A percentile compares a stretch with the other conserved stretches of the same genome.
phyloP scores from a whole-genome alignment of 352 stramenopile genomes.

The Blastocystis sp. region DNA sequence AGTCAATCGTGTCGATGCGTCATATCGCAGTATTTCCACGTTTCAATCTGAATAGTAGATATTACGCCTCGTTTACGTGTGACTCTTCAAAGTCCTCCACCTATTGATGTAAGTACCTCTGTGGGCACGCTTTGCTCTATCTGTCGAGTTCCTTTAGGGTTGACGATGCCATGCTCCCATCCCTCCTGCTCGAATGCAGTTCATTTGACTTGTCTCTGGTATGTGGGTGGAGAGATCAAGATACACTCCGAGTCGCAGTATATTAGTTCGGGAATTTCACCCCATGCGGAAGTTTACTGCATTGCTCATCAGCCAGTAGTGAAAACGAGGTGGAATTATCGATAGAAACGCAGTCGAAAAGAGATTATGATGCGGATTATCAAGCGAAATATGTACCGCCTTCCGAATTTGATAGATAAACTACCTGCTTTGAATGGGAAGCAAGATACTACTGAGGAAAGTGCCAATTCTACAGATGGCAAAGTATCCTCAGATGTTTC shows the following conservation, averaged over 20 bases:
- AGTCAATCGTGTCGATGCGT: no score
- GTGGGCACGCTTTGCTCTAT: not conserved
- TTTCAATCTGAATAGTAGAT: not conserved
- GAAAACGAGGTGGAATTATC: not conserved
- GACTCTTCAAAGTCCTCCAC: no score
- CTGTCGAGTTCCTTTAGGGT: not conserved
- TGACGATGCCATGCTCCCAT: not conserved
- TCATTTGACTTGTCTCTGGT: constrained; percentile 24
- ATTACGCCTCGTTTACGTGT: not conserved
- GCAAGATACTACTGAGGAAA: not conserved
- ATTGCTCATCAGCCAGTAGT: not conserved
- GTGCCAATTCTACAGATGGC: not conserved
- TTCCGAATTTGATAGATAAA: not conserved
- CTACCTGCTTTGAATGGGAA: not conserved
- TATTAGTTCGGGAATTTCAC: not conserved
- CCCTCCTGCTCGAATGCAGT: not conserved
- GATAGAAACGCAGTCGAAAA: not conserved
- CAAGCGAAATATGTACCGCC: constrained; percentile 21
- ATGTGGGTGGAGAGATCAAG: constrained; percentile 4
- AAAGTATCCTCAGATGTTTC: not conserved
- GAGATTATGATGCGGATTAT: not conserved
- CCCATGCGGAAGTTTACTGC: not conserved
- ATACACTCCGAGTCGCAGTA: not conserved
- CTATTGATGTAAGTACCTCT: not conserved
- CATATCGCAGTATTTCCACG: no score